These are phyloP conservation scores for Yamadazyma epiphylla DNA, from an alignment of 1,139 yeast species.

Conservation along the genomic window DNA sequence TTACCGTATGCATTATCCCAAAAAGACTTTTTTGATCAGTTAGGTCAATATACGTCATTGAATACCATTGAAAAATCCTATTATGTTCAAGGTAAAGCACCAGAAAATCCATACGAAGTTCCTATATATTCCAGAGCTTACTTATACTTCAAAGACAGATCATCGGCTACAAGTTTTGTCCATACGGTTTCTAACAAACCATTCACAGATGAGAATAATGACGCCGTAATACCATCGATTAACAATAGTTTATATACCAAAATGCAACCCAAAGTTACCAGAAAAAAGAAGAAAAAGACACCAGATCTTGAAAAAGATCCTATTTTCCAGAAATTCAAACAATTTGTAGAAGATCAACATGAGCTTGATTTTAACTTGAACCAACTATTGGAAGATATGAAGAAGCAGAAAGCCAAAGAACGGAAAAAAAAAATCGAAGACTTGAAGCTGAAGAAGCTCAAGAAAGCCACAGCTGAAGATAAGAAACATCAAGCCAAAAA, in stretches of 20 bases:
- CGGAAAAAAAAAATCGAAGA: neutral
- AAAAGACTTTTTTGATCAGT: conserved; percentile 11
- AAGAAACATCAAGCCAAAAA: neutral
- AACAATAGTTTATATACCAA: conserved; percentile 7
- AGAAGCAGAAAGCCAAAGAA: conserved; percentile 1
- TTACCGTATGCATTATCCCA: conserved; percentile 14
- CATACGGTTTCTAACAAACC: conserved; percentile 15
- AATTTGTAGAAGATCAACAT: too few species aligned
- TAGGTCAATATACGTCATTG: conserved; percentile 5
- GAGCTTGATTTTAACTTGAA: too few species aligned
- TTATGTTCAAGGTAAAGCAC: conserved; percentile 16
- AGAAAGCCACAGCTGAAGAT: conserved; percentile 1
- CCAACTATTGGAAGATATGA: too few species aligned
- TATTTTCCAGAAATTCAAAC: too few species aligned
- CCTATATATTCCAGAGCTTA: conserved; percentile 28
- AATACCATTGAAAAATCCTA: conserved; percentile 9
- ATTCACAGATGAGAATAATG: conserved; percentile 15
- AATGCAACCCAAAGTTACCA: conserved; percentile 6
- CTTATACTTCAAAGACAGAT: conserved; percentile 15
- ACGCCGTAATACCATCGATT: conserved; percentile 9
- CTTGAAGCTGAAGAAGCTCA: conserved; percentile 1
- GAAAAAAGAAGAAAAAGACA: neutral
- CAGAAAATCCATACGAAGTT: conserved; percentile 19
- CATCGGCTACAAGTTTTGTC: conserved; percentile 13
- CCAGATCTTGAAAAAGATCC: too few species aligned